Percentiles rank a stretch among this genome's conserved stretches.
These are phyloP conservation scores for Colletotrichum melonis DNA, from an alignment of 2,329 filamentous ascomycete species.

Conservation along the genomic window DNA sequence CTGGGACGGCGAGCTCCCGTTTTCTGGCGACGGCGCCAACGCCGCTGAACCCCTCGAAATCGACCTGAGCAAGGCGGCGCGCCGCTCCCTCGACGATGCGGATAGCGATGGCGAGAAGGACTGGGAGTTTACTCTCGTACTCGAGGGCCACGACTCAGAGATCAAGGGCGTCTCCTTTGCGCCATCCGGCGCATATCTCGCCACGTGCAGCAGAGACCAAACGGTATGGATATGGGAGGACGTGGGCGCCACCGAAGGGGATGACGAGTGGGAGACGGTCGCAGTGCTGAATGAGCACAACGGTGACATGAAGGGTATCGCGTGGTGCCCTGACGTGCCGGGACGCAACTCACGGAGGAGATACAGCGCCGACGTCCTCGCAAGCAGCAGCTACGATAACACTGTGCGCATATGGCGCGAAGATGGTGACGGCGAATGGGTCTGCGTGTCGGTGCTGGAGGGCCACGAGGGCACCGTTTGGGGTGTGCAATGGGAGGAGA, in stretches of 20 bases:
- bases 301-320: slow-evolving; percentile 93
- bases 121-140: slow-evolving; percentile 91
- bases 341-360: slow-evolving; percentile 55
- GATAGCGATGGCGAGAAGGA: slow-evolving; percentile 77
- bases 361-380: slow-evolving; percentile 78
- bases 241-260: slow-evolving; percentile 75
- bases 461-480: slow-evolving; percentile 91
- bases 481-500: slow-evolving; percentile 80
- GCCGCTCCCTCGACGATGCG: background rate
- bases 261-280: slow-evolving; percentile 97
- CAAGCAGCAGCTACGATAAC: slow-evolving; percentile 94
- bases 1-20: slow-evolving; percentile 61
- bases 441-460: slow-evolving; percentile 83
- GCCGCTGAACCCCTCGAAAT: slow-evolving; percentile 50
- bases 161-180: slow-evolving; percentile 85
- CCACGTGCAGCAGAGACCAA: slow-evolving; percentile 93
- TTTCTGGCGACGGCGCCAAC: slow-evolving; percentile 29
- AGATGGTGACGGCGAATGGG: slow-evolving; percentile 91
- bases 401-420: slow-evolving; percentile 90
- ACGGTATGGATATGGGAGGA: slow-evolving; percentile 99
- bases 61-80: slow-evolving; percentile 47
- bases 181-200: slow-evolving; percentile 80
- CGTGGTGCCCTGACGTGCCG: slow-evolving; percentile 83
- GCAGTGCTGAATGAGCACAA: slow-evolving; percentile 95
- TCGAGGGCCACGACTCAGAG: slow-evolving; percentile 96